Evolutionary conservation across 2,329 filamentous ascomycete genomes (phyloP).

Genomic region (Calonectria naviculata): DNA sequence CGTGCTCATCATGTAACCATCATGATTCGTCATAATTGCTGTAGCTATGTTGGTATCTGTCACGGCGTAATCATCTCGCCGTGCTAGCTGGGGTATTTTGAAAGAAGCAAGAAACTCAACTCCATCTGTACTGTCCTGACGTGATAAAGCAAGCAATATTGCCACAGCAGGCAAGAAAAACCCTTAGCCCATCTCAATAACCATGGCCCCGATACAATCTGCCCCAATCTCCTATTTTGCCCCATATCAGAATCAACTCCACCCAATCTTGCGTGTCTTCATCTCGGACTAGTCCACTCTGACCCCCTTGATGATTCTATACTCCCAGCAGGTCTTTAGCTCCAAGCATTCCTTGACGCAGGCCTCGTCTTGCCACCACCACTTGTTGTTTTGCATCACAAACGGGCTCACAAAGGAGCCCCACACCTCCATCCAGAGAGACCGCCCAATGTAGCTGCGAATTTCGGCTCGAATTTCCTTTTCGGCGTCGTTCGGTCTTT

Average conservation of each 20-base stretch:
- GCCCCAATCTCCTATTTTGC: not conserved
- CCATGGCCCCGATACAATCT: not conserved
- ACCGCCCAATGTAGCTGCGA: slow-evolving; percentile 62
- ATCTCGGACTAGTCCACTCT: slow-evolving; percentile 47
- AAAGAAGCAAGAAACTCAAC: not conserved
- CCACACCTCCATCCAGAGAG: slow-evolving; percentile 73
- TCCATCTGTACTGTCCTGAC: not conserved
- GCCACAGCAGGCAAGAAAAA: not conserved
- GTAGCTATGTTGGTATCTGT: not conserved
- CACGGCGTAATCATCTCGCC: not conserved
- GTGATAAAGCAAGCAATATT: not conserved
- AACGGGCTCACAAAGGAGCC: slow-evolving; percentile 62
- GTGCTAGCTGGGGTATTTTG: slow-evolving; percentile 9
- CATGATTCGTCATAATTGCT: not conserved
- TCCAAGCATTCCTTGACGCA: slow-evolving; percentile 66
- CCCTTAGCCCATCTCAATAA: not conserved
- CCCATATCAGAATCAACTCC: not conserved
- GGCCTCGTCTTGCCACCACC: slow-evolving; percentile 72
- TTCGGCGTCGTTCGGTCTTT: slow-evolving; percentile 39
- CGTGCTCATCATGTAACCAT: not conserved
- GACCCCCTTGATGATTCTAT: slow-evolving; percentile 65
- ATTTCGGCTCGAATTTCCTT: slow-evolving; percentile 57
- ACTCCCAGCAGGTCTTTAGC: slow-evolving; percentile 68
- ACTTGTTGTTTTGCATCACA: slow-evolving; percentile 56
- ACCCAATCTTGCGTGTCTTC: slow-evolving; percentile 21